These are phyloP conservation scores for Umbelopsis ramanniana DNA, from an alignment of 192 early-diverging fungal genomes.

Conservation along the genomic window DNA sequence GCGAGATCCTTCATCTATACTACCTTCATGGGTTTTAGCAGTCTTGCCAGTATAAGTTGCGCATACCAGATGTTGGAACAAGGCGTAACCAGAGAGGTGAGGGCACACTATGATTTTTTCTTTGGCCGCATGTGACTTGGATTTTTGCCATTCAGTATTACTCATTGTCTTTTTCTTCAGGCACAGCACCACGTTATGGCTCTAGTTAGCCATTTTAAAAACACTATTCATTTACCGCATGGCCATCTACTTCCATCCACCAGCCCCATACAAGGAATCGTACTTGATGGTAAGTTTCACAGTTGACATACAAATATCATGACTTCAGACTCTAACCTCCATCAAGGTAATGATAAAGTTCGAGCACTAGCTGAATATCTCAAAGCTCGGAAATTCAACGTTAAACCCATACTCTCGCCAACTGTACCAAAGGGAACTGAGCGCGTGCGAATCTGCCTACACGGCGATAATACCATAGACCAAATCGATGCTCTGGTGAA, in stretches of 20 bases:
- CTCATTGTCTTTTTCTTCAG: constrained; percentile 32
- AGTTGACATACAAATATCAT: not conserved
- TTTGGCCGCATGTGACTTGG: not conserved
- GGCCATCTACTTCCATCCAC: constrained; percentile 63
- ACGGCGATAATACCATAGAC: constrained; percentile 70
- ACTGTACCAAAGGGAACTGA: constrained; percentile 81
- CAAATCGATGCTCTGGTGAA: constrained; percentile 54
- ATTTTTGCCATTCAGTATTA: not conserved
- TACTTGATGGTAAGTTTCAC: constrained; percentile 62
- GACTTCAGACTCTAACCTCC: not conserved
- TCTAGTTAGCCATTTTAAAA: constrained; percentile 59
- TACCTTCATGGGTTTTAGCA: constrained; percentile 72
- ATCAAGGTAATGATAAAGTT: constrained; percentile 50
- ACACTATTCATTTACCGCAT: constrained; percentile 47
- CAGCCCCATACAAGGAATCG: constrained; percentile 79
- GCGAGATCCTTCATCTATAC: constrained; percentile 81
- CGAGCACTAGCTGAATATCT: constrained; percentile 46
- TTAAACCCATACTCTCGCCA: constrained; percentile 78
- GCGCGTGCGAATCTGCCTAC: constrained; percentile 84
- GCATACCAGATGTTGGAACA: constrained; percentile 65
- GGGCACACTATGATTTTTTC: not conserved
- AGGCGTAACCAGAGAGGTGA: constrained; percentile 58
- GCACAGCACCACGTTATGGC: constrained; percentile 46
- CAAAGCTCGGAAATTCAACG: constrained; percentile 63
- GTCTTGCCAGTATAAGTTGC: constrained; percentile 65